Evolutionary conservation across 2,329 filamentous ascomycete species (phyloP).

Genomic region (Furcasterigmium sp.): DNA sequence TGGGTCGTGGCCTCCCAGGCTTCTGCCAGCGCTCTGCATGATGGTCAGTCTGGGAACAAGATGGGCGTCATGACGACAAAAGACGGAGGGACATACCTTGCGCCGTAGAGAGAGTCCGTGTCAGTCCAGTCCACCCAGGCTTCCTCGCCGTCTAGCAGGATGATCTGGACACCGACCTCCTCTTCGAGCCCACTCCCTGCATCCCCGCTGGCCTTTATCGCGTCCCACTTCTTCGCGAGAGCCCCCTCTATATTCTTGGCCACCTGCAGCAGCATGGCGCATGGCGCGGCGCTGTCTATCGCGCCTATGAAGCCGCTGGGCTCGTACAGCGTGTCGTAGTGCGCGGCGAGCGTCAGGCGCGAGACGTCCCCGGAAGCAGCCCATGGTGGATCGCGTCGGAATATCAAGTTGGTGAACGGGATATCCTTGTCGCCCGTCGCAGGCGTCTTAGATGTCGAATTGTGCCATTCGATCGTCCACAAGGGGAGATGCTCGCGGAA

Average conservation of each 20-base stretch:
- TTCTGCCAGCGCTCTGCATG: slow-evolving; percentile 62
- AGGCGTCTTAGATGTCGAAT: slow-evolving; percentile 82
- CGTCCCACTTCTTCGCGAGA: slow-evolving; percentile 75
- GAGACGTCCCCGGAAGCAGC: slow-evolving; percentile 67
- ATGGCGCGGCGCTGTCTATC: slow-evolving; percentile 88
- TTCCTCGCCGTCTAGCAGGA: slow-evolving; percentile 92
- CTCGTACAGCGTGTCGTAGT: slow-evolving; percentile 81
- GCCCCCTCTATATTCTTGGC: slow-evolving; percentile 75
- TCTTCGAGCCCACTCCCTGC: slow-evolving; percentile 57
- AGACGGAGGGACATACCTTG: slow-evolving; percentile 50
- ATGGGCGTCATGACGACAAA: too few relatives aligned
- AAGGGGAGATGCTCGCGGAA: slow-evolving; percentile 68
- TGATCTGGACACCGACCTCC: slow-evolving; percentile 78
- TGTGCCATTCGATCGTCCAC: slow-evolving; percentile 82
- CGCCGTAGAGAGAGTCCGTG: slow-evolving; percentile 82
- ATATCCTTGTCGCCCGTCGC: slow-evolving; percentile 64
- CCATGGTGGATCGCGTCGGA: slow-evolving; percentile 85
- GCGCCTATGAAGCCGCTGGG: slow-evolving; percentile 89
- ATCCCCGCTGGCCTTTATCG: slow-evolving; percentile 57
- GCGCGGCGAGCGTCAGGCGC: slow-evolving; percentile 80
- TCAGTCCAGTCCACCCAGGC: slow-evolving; percentile 78
- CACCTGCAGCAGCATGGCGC: slow-evolving; percentile 86
- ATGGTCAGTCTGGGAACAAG: not conserved
- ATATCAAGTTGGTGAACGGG: slow-evolving; percentile 83
- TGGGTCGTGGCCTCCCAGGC: slow-evolving; percentile 71